phyloP scores from a whole-genome alignment of 2,329 filamentous ascomycete species.

The Phaeosphaeria sp. region DNA sequence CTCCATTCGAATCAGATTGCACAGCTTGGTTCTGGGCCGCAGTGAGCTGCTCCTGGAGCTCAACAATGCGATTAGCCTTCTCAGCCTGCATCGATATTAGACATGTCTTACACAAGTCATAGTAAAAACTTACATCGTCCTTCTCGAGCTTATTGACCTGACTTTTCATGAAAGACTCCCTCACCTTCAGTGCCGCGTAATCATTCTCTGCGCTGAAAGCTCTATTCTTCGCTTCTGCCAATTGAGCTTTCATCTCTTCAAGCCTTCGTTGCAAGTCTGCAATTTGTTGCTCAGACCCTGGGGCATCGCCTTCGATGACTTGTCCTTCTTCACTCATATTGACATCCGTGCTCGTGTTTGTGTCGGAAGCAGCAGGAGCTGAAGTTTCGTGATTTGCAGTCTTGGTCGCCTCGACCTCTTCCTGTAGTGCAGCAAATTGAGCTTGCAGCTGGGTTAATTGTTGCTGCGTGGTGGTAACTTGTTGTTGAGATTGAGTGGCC shows the following conservation, averaged over 20 bases:
- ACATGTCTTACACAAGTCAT: background rate
- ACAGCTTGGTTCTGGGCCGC: constrained; percentile 30
- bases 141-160: constrained; percentile 69
- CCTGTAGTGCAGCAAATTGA: constrained; percentile 29
- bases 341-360: constrained; percentile 39
- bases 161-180: constrained; percentile 62
- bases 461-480: constrained; percentile 66
- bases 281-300: constrained; percentile 38
- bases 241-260: constrained; percentile 7
- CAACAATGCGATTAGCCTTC: constrained; percentile 48
- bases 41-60: constrained; percentile 41
- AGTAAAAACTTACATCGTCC: constrained; percentile 54
- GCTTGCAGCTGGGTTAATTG: constrained; percentile 26
- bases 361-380: constrained; percentile 54
- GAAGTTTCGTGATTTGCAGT: constrained; percentile 70
- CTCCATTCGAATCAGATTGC: constrained; percentile 14
- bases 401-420: constrained; percentile 64
- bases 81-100: constrained; percentile 41
- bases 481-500: constrained; percentile 47
- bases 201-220: constrained; percentile 41
- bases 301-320: constrained; percentile 43
- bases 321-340: constrained; percentile 56
- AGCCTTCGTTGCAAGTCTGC: constrained; percentile 45
- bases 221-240: constrained; percentile 35
- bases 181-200: constrained; percentile 43